Evolutionary conservation across 768 basidiomycete genomes (phyloP), one percentile per base, ranked within the genome.

Genomic region (Termitomyces sp.): DNA sequence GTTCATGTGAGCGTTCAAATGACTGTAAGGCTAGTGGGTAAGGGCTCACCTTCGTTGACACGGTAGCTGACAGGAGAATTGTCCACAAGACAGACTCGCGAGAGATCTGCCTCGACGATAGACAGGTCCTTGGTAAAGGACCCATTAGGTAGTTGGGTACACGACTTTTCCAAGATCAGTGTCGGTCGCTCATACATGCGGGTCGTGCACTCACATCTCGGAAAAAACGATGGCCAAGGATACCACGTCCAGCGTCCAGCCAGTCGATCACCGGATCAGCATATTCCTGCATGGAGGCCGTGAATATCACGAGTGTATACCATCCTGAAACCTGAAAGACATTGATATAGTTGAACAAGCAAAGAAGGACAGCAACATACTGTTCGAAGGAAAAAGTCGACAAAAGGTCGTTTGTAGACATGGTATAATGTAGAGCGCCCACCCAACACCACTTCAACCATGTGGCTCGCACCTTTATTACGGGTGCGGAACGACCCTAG

Each of bases 181-280:
- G 54, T 36, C 60, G 16, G 28, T 38, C 45, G 8, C 16, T 42
- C 18, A 35, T 22, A 46, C 36, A 42, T 20, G 38, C 13, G 24
- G 8, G 11, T n/a, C 18, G n/a, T 38, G 22, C 20, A 83, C 91
- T 60, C 57, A 91, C 92, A 79, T 97, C 94, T 63, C 97, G 87
- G 76, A 98, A 99, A 64, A 97, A 80, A 39, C 95, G 87, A 63
- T 91, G 90, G 2, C 82, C 85, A 39, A 99, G 84, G 60, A 98
- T 92, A 18, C 95, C 96, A 49, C 94, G 85, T 4, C 95, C 94
- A 58, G 90, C 94, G 71, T 99, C 97, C 57, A 99, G 78, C 97
- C 97, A 99, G 76, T 99, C 97, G 66, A 99, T 99, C 33, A 99
- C 96, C 0, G 97, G 97, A 78, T 99, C 97, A 63, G 97, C 97